phyloP scores from a whole-genome alignment of 441 rosid genomes.

The Corymbia citriodora region DNA sequence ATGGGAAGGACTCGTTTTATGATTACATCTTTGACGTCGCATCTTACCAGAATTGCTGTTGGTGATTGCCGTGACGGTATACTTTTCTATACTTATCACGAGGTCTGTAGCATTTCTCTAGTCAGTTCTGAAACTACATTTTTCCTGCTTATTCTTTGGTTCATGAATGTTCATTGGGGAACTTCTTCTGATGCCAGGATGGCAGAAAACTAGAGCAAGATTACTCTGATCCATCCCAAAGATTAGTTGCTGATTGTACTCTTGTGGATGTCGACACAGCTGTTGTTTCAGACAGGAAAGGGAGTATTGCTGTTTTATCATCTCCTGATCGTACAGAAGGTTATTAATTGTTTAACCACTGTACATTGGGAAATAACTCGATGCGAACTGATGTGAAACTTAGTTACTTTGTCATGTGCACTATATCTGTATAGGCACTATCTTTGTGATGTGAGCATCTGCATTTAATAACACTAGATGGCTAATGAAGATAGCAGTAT shows the following conservation, averaged over 20 bases:
- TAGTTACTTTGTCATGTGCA: background rate
- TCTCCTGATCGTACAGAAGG: slow-evolving; percentile 67
- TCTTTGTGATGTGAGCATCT: background rate
- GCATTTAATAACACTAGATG: background rate
- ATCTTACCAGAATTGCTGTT: slow-evolving; percentile 84
- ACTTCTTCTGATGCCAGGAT: slow-evolving; percentile 41
- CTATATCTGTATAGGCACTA: background rate
- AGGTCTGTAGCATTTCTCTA: slow-evolving; percentile 39
- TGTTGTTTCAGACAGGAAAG: slow-evolving; percentile 95
- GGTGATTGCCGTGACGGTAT: slow-evolving; percentile 99
- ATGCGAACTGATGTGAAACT: background rate
- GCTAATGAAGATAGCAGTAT: background rate
- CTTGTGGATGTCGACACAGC: slow-evolving; percentile 81
- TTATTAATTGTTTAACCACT: slow-evolving; percentile 15
- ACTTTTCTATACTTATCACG: slow-evolving; percentile 81
- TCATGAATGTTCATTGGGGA: background rate
- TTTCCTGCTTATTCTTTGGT: background rate
- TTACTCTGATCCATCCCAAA: slow-evolving; percentile 92
- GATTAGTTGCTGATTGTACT: slow-evolving; percentile 94
- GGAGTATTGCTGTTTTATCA: slow-evolving; percentile 86
- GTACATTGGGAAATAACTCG: background rate
- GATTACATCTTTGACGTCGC: slow-evolving; percentile 68
- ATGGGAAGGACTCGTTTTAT: slow-evolving; percentile 88
- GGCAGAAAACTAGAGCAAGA: slow-evolving; percentile 79
- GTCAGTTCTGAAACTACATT: background rate